Evolutionary conservation across 2,329 filamentous ascomycete species (phyloP).

Genomic region (Verticillium nonalfalfae): DNA sequence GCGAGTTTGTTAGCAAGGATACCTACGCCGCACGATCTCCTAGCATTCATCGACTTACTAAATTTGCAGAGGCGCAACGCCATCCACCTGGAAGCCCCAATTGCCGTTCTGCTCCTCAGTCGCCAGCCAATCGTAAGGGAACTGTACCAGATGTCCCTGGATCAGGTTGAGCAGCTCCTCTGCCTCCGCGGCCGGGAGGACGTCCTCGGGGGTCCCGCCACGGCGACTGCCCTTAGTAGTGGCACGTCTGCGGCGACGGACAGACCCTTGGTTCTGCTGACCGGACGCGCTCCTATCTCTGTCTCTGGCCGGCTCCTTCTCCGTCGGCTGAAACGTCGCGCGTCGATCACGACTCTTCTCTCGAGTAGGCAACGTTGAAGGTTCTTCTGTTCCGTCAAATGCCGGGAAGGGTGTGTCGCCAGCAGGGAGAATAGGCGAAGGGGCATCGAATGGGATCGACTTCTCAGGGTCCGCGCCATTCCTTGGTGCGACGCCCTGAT

Average conservation of each 20-base stretch:
- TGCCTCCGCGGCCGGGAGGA: conserved; percentile 68
- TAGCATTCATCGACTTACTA: conserved; percentile 58
- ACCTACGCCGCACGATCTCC: not conserved
- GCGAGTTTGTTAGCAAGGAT: conserved; percentile 17
- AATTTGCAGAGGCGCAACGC: conserved; percentile 93
- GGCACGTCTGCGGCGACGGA: conserved; percentile 58
- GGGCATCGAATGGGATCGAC: conserved; percentile 24
- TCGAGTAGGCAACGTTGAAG: conserved; percentile 20
- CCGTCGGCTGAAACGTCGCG: conserved; percentile 49
- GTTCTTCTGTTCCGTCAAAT: conserved; percentile 29
- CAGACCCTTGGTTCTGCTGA: conserved; percentile 36
- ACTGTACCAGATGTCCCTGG: conserved; percentile 84
- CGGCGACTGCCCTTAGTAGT: conserved; percentile 64
- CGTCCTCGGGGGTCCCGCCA: conserved; percentile 64
- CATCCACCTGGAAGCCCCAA: conserved; percentile 95
- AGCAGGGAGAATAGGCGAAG: conserved; percentile 33
- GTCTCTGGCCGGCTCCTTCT: conserved; percentile 37
- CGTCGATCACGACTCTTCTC: conserved; percentile 40
- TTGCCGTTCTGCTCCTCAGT: conserved; percentile 89
- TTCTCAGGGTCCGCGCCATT: conserved; percentile 19
- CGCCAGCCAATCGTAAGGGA: conserved; percentile 93
- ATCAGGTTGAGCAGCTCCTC: conserved; percentile 76
- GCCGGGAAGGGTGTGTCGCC: conserved; percentile 41
- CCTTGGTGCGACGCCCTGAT: not conserved
- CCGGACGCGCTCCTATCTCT: conserved; percentile 21